Percentiles rank a stretch among this genome's conserved stretches.
These are phyloP conservation scores for Dipodascopsis uninucleata DNA, from an alignment of 805 yeast genomes.

Conservation along the genomic window DNA sequence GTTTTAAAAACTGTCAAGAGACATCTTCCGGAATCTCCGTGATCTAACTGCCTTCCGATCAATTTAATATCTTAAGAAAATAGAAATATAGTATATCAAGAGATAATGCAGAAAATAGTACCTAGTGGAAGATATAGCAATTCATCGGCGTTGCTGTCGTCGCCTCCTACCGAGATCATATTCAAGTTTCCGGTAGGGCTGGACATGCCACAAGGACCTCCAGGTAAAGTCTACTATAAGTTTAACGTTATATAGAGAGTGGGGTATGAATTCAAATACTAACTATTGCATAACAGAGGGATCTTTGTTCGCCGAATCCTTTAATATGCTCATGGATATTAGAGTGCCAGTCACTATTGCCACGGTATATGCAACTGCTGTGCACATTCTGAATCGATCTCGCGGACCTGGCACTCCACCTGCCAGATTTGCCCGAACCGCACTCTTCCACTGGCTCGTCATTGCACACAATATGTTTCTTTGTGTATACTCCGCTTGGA, in stretches of 20 bases:
- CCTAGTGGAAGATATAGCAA: no score
- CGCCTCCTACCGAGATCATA: constrained; percentile 20
- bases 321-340: constrained; percentile 41
- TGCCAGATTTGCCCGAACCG: constrained; percentile 44
- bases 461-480: constrained; percentile 57
- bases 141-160: constrained; percentile 15
- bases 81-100: no score
- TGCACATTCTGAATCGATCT: constrained; percentile 51
- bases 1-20: no score
- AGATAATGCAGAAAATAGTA: no score
- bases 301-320: constrained; percentile 20
- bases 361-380: constrained; percentile 53
- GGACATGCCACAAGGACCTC: constrained; percentile 26
- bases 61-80: no score
- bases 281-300: constrained; percentile 2
- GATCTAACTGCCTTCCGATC: no score
- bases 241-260: not conserved
- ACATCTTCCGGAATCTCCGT: no score
- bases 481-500: constrained; percentile 67
- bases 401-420: constrained; percentile 51
- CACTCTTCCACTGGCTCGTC: constrained; percentile 51
- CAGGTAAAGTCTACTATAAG: constrained; percentile 12
- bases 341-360: constrained; percentile 57
- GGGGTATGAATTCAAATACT: not conserved
- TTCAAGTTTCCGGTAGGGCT: constrained; percentile 25